phyloP scores from a whole-genome alignment of 306 rosid genomes.

The Vigna nakashimae region DNA sequence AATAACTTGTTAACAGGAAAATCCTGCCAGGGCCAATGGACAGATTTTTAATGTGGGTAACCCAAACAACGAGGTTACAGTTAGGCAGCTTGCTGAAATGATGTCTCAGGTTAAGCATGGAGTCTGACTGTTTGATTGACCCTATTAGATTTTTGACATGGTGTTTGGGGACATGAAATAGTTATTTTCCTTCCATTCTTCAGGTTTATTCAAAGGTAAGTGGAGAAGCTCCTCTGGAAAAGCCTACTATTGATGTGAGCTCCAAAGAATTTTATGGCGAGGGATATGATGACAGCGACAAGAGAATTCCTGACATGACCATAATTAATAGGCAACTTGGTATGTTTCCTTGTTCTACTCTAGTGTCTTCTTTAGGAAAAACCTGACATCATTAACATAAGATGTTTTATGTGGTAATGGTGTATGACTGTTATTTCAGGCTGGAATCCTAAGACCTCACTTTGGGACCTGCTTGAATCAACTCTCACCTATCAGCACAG shows the following conservation, averaged over 20 bases:
- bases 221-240: conserved; percentile 65
- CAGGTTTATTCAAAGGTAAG: conserved; percentile 91
- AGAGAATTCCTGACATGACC: conserved; percentile 97
- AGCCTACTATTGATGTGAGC: conserved; percentile 78
- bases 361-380: too few species aligned
- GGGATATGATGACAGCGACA: conserved; percentile 93
- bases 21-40: conserved; percentile 84
- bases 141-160: neutral
- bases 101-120: conserved; percentile 71
- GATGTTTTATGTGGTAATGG: conserved; percentile 25
- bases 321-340: conserved; percentile 90
- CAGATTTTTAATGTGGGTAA: conserved; percentile 95
- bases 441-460: conserved; percentile 92
- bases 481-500: conserved; percentile 94
- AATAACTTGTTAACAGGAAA: conserved; percentile 65
- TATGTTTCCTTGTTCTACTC: conserved; percentile 39
- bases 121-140: conserved; percentile 3
- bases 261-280: conserved; percentile 91
- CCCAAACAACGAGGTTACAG: conserved; percentile 96
- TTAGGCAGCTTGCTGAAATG: conserved; percentile 95
- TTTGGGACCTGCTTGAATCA: conserved; percentile 91
- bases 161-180: conserved; percentile 15
- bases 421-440: conserved; percentile 51
- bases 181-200: conserved; percentile 5
- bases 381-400: neutral